Base-by-base conservation (phyloP, 371 early-diverging fungal genomes). In the Zychaea mexicana region DNA sequence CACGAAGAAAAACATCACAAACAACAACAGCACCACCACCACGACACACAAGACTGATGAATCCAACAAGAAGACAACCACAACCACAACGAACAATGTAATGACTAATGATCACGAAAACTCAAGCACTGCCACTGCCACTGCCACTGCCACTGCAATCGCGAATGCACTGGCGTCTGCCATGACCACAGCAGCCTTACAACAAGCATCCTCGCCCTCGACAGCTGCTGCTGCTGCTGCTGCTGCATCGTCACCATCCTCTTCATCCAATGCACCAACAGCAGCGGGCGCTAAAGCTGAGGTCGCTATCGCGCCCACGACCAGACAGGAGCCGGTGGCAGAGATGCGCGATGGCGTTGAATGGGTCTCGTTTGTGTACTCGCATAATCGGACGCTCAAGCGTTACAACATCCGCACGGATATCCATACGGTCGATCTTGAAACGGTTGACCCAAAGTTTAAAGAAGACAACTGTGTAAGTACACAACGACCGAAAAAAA, bases 321-420 rank as follows among this genome's bases (percentile, higher is more conserved):
- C 52, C 10, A 19, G 49, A 49, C 49, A 49, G 26, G 81, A 82
- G 38, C 82, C 83, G 7, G 68, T 76, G 12, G 74, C 81, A 28
- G 82, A 81, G 61, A 62, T 78, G 3, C 73, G 72, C n/a, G 82
- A 90, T 61, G 89, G 87, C 15, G 76, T 90, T 15, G 89, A 90
- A 68, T 92, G 87, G 86, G 82, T 92, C 17, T 80, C 79, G 17
- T 91, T 92, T 75, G 78, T 78, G 2, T 92, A 92, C 62, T 86
- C 90, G 30, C 79, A 83, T 38, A 85, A 87, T 62, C 87, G 90
- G 21, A 70, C 69, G 21, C 66, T 83, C 1, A 84, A 84, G 49
- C 85, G 90, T 56, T 95, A 91, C 72, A 81, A 79, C 31, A 90
- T 95, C 52, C 83, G 94, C 54, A 92, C 89, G 56, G 95, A 96